Evolutionary conservation across 75 land plant species (phyloP).

Genomic region (Azolla pinnata): DNA sequence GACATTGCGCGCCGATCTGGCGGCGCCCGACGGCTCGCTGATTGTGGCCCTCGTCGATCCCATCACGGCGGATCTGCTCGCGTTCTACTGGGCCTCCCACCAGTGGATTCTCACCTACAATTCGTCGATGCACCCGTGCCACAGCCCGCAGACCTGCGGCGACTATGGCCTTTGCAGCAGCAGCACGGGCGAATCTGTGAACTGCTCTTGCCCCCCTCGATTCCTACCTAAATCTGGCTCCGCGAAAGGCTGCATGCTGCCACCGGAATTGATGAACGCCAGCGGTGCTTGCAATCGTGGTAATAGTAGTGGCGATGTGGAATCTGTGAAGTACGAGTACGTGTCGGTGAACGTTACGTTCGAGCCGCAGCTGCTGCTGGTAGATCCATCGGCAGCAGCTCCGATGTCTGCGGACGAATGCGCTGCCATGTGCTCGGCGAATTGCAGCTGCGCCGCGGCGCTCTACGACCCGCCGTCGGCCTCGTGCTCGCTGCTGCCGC

Average conservation of each 20-base stretch:
- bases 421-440: not conserved
- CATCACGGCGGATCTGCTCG: not conserved
- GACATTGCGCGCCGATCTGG: not conserved
- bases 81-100: not conserved
- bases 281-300: too few species aligned
- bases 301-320: not conserved
- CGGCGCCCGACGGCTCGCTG: not conserved
- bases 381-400: not conserved
- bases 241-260: not conserved
- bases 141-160: not conserved
- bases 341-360: not conserved
- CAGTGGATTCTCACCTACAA: not conserved
- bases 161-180: not conserved
- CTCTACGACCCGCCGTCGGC: not conserved
- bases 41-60: not conserved
- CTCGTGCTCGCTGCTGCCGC: constrained; percentile 7
- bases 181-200: not conserved
- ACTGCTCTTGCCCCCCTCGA: not conserved
- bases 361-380: not conserved
- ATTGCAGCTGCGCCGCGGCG: constrained; percentile 8
- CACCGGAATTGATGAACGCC: too few species aligned
- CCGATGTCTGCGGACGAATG: not conserved
- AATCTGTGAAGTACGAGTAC: not conserved
- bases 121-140: not conserved
- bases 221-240: not conserved